A percentile compares a stretch with the other conserved stretches of the same genome.
Conservation (phyloP, 2,329 filamentous ascomycete genomes). For the Colletotrichum destructivum region DNA sequence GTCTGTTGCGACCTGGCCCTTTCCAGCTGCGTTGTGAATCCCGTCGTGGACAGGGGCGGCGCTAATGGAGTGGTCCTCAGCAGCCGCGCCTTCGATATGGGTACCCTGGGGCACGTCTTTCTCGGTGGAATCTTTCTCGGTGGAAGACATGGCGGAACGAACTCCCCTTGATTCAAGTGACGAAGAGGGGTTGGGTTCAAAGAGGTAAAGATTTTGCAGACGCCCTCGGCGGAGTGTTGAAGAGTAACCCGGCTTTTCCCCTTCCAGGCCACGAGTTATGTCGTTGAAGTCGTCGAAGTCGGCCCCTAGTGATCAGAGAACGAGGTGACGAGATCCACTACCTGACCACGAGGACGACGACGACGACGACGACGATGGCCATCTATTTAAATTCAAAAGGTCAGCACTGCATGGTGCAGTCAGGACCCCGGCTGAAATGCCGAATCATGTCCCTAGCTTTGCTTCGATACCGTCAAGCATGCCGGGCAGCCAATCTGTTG, state of each 20-base stretch:
- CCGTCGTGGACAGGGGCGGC: conserved; percentile 26
- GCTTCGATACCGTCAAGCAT: neutral
- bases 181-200: too few species aligned
- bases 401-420: neutral
- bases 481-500: neutral
- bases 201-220: neutral
- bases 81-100: conserved; percentile 23
- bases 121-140: conserved; percentile 37
- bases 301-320: neutral
- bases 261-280: neutral
- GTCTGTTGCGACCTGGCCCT: conserved; percentile 63
- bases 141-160: conserved; percentile 20
- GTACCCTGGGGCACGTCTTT: conserved; percentile 25
- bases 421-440: conserved; percentile 21
- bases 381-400: conserved; percentile 10
- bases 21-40: conserved; percentile 54
- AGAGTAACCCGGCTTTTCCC: neutral
- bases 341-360: neutral
- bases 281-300: neutral
- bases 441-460: conserved; percentile 13
- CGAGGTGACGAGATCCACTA: neutral
- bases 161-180: too few species aligned
- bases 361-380: conserved; percentile 1
- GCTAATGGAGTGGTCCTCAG: conserved; percentile 37
- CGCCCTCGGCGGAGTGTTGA: neutral